phyloP scores from a whole-genome alignment of 371 early-diverging fungal species.

The Circinella minor region DNA sequence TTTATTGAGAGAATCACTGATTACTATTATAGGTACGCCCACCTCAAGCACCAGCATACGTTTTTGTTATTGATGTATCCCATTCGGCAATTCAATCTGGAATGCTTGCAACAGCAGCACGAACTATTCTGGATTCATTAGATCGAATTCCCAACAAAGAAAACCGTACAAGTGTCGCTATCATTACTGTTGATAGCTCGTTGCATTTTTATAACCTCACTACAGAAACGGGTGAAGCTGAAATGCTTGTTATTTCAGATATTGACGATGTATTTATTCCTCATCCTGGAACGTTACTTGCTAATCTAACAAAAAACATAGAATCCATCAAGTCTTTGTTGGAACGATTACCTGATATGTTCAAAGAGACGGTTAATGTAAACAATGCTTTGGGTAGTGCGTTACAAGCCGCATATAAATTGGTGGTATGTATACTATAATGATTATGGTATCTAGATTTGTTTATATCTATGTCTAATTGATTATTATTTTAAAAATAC shows the following conservation, averaged over 20 bases:
- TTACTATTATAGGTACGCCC: slow-evolving; percentile 63
- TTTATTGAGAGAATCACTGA: no score
- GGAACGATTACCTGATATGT: slow-evolving; percentile 81
- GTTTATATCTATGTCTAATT: no score
- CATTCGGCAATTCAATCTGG: slow-evolving; percentile 83
- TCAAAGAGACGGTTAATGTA: slow-evolving; percentile 76
- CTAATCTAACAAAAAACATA: slow-evolving; percentile 81
- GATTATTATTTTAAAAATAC: not conserved
- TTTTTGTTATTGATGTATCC: slow-evolving; percentile 95
- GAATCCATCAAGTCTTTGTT: slow-evolving; percentile 73
- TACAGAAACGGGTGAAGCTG: slow-evolving; percentile 71
- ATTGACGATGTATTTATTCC: slow-evolving; percentile 91
- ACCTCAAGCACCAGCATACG: slow-evolving; percentile 92
- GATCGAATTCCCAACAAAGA: slow-evolving; percentile 91
- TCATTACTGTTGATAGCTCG: slow-evolving; percentile 89
- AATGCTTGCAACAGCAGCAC: slow-evolving; percentile 75
- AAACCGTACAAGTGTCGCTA: slow-evolving; percentile 84
- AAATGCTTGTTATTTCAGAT: slow-evolving; percentile 93
- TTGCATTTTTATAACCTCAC: slow-evolving; percentile 91
- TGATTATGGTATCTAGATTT: no score
- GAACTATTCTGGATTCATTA: slow-evolving; percentile 81
- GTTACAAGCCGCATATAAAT: slow-evolving; percentile 81
- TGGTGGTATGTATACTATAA: slow-evolving; percentile 58
- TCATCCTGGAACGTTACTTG: slow-evolving; percentile 83
- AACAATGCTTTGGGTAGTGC: slow-evolving; percentile 86